Base-by-base conservation (phyloP, 352 stramenopile genomes). In the Plasmopara viticola region DNA sequence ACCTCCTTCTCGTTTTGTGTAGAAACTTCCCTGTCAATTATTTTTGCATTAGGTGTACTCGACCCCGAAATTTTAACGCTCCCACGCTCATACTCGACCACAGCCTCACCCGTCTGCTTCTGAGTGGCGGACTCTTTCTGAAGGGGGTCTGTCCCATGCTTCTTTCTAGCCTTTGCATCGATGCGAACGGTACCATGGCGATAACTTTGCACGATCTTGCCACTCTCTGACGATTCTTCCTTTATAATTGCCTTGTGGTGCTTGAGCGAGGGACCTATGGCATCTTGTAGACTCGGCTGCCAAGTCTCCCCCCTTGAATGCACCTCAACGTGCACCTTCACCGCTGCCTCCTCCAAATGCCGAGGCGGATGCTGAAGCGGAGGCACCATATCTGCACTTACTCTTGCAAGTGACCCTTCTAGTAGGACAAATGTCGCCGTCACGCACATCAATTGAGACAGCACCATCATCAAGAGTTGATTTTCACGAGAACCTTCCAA, bases 81-180 rank as follows among this genome's bases (percentile, higher is more conserved):
- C 39, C 74, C 77, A 41, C 79, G 72, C 1, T 72, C 51, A 63
- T 86, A 86, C 50, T 74, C 64, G 38, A 70, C 58, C 39, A 78
- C 64, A 40, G 63, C 60, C 48, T 87, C 55, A 33, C 72, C 65
- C 44, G 66, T 54, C 15, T 49, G 44, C 38, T 37, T 38, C 7
- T 58, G 37, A 17, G 58, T 48, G 17, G 47, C 18, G 15, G 39
- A 30, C 17, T 46, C 51, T 42, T 69, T 62, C 15, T 62, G 15
- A 20, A 62, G 47, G 17, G 60, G 41, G 14, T 42, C 29, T 31
- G 62, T 72, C 15, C 28, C 51, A 17, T 60, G 18, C 48, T 66
- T 56, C 48, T 75, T 70, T 41, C 60, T 57, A 34, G 28, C 39
- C 33, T 62, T 62, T 30, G 57, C 53, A 30, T 63, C 37, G 29